A percentile compares a stretch with the other conserved stretches of the same genome.
Evolutionary conservation across 2,329 filamentous ascomycete genomes (phyloP).

Genomic region (Fusarium devonianum): DNA sequence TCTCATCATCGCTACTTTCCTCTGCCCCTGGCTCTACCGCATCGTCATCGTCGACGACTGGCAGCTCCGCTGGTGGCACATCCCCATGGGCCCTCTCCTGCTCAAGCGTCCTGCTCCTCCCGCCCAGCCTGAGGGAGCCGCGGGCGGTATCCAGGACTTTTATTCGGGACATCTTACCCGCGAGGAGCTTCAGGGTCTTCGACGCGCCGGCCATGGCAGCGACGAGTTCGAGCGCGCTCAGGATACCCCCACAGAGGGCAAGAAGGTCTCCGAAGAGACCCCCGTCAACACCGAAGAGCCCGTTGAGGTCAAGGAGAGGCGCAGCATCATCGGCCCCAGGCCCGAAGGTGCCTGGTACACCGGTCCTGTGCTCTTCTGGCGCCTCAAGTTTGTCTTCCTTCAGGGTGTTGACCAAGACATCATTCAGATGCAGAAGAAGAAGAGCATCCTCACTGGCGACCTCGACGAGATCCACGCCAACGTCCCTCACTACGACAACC

Average conservation of each 20-base stretch:
- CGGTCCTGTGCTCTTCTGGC: conserved; percentile 35
- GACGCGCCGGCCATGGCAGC: conserved; percentile 43
- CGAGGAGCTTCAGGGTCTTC: conserved; percentile 56
- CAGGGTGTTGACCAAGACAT: conserved; percentile 42
- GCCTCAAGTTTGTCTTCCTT: conserved; percentile 36
- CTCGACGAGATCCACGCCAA: conserved; percentile 63
- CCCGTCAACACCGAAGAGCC: conserved; percentile 6
- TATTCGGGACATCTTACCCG: conserved; percentile 63
- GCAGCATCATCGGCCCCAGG: conserved; percentile 32
- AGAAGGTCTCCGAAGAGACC: conserved; percentile 33
- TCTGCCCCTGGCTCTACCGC: conserved; percentile 66
- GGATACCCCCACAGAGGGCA: conserved; percentile 23
- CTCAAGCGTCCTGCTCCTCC: conserved; percentile 53
- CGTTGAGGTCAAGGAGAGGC: conserved; percentile 18
- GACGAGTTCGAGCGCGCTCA: conserved; percentile 38
- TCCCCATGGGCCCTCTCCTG: conserved; percentile 61
- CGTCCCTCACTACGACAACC: conserved; percentile 67
- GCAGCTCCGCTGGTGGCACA: conserved; percentile 64
- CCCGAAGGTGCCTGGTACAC: conserved; percentile 25
- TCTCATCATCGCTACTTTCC: conserved; percentile 58
- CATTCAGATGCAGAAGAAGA: conserved; percentile 44
- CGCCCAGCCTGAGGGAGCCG: conserved; percentile 72
- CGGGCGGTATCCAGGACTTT: conserved; percentile 60
- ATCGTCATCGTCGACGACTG: conserved; percentile 67
- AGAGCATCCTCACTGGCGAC: conserved; percentile 60